These are phyloP conservation scores for Suhomyces guaymorum DNA, from an alignment of 1,139 yeast genomes.

Conservation along the genomic window DNA sequence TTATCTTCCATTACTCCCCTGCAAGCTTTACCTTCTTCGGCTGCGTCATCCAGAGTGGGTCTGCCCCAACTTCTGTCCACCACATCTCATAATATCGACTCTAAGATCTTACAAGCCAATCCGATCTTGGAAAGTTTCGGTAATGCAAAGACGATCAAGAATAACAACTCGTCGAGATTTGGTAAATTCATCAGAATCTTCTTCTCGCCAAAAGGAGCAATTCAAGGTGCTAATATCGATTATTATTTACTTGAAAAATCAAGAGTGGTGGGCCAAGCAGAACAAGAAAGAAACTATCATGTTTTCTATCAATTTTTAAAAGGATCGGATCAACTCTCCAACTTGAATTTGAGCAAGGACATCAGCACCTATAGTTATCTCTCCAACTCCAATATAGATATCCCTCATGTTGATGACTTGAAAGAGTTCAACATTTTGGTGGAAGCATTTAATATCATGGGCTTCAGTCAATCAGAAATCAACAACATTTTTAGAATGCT, in stretches of 20 bases:
- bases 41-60: constrained; percentile 2
- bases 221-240: constrained; percentile 89
- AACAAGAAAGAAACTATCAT: constrained; percentile 85
- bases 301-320: constrained; percentile 82
- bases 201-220: constrained; percentile 62
- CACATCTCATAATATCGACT: constrained; percentile 51
- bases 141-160: constrained; percentile 92
- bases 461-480: constrained; percentile 58
- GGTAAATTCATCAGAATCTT: constrained; percentile 94
- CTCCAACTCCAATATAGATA: constrained; percentile 50
- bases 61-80: constrained; percentile 11
- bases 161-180: constrained; percentile 93
- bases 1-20: constrained; percentile 67
- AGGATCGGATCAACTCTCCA: constrained; percentile 59
- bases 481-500: constrained; percentile 63
- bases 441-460: constrained; percentile 73
- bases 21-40: constrained; percentile 1
- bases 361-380: constrained; percentile 59
- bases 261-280: constrained; percentile 80
- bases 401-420: constrained; percentile 74
- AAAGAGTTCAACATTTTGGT: constrained; percentile 62
- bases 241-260: constrained; percentile 94
- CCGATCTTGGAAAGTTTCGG: constrained; percentile 97
- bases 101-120: constrained; percentile 87
- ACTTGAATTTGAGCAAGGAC: constrained; percentile 50